Evolutionary conservation across 169 alveolate genomes (phyloP), one percentile per base, ranked within the genome.

Genomic region (Eimeria acervulina): DNA sequence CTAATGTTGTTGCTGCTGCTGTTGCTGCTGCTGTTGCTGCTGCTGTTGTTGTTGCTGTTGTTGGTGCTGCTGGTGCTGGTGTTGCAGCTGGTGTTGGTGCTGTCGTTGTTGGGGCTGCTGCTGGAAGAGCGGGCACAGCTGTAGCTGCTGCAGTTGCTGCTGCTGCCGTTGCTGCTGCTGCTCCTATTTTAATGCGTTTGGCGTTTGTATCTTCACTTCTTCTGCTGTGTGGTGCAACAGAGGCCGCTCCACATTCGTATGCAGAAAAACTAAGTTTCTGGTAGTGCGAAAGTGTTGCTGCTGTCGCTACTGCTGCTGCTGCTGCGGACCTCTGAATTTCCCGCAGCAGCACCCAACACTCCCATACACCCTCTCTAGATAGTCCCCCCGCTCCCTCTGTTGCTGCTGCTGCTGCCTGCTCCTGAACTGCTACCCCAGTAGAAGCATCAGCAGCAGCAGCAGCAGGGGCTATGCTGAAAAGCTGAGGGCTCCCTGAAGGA

Each of bases 281-380:
- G 2, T 70, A 74, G 10, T 28, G 68, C 31, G 15, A 13, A 52
- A 52, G 74, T 19, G 91, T 38, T 17, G 31, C 76, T 51, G 74
- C 91, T n/a, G 91, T 52, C 31, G 91, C 74, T 63, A 36, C 13
- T 0, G 74, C 74, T 26, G 74, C 74, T 63, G 36, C 74, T 83
- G 91, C 76, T 52, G 91, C 91, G 2, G 76, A 38, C 26, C 52
- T 47, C 15, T 83, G 74, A 61, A 83, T 8, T 31, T 83, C 52
- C 21, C 74, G 76, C 51, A 83, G 91, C 70, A 83, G 91, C 91
- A 83, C 74, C 74, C 10, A 83, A 15, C 68, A 83, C 42, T 51
- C 91, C 40, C 74, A 61, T 31, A 52, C 74, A 31, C n/a, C 91
- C 38, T n/a, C 91, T 28, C n/a, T 31, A 36, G 38, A 28, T 28